Evolutionary conservation across 352 stramenopile species (phyloP), one percentile per base, ranked within the genome.

Genomic region (Globisporangium middletonii): DNA sequence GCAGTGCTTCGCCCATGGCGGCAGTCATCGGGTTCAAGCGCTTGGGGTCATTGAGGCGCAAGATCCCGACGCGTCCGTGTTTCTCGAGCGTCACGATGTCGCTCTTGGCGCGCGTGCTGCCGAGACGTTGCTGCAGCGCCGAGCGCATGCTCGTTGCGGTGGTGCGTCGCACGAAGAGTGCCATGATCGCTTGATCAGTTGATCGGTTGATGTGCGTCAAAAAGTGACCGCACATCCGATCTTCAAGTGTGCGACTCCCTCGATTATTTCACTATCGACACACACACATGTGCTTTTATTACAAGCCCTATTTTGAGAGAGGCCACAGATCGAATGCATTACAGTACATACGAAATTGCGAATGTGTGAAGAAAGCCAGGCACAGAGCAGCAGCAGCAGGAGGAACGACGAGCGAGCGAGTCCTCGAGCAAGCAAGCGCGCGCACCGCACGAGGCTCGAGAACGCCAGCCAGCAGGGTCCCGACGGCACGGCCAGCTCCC

Each of bases 11-110:
- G 53, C 86, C 89, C 75, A 97, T 90, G 57, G 88, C 72, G 3
- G 74, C 65, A 1, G 89, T 96, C 68, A 97, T 77, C 13, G 89
- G 79, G 71, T 97, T 97, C 47, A 92, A 71, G n/a, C 79, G 87
- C 62, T 77, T 71, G 0, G 85, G 86, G 43, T 91, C 77, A 52
- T 96, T 88, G 9, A 97, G 65, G 0, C 71, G 72, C 66, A 86
- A 52, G 47, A 86, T 74, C 12, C 65, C 75, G 49, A 86, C 68
- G 44, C 57, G 51, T 7, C 73, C 73, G 38, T 65, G 58, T 67
- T 75, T 71, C 64, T 86, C 73, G 26, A 86, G 65, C 53, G 73
- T 81, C 62, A 81, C 75, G 19, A 74, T 53, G 42, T 68, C 65
- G 52, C 72, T 79, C 64, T 64, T 75, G 18, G 28, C 46, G 48